Percentiles rank a stretch among this genome's conserved stretches.
Evolutionary conservation across 2,329 filamentous ascomycete species (phyloP).

Genomic region (Ceratocystis cacaofunesta): DNA sequence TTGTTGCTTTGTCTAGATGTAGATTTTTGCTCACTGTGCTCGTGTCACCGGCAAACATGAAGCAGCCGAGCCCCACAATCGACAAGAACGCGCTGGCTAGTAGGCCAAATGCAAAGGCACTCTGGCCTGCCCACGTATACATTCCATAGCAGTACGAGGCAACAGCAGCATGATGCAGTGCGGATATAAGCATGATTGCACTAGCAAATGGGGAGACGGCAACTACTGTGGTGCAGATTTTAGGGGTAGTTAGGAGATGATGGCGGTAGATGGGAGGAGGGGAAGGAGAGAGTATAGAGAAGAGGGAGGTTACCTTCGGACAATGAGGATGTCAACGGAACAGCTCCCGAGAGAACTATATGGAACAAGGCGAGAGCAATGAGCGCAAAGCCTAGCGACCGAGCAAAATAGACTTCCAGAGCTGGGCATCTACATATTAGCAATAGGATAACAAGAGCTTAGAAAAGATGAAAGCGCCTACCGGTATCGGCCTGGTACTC

Average conservation of each 20-base stretch:
- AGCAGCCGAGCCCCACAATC: conserved; percentile 32
- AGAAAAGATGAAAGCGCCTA: conserved; percentile 19
- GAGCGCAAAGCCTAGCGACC: conserved; percentile 52
- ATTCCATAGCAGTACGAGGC: conserved; percentile 56
- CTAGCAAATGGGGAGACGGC: conserved; percentile 46
- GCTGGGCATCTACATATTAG: conserved; percentile 24
- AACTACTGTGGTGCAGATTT: conserved; percentile 16
- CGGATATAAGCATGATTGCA: conserved; percentile 51
- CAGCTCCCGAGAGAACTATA: conserved; percentile 54
- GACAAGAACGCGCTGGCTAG: conserved; percentile 42
- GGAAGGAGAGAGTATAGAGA: background rate
- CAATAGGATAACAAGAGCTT: background rate
- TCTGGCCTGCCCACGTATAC: conserved; percentile 42
- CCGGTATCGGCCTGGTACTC: conserved; percentile 24
- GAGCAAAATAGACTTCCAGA: conserved; percentile 59
- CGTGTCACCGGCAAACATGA: conserved; percentile 28
- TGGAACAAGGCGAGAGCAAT: conserved; percentile 47
- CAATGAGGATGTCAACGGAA: conserved; percentile 44
- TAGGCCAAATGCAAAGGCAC: conserved; percentile 46
- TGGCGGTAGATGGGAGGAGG: conserved; percentile 13
- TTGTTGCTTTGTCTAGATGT: conserved; percentile 28
- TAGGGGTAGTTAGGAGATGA: background rate
- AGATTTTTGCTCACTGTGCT: conserved; percentile 26
- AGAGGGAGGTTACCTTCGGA: conserved; percentile 24
- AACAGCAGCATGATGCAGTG: conserved; percentile 46